These are phyloP conservation scores for Rhizoclosmatium globosum DNA, from an alignment of 192 early-diverging fungal genomes.

Conservation along the genomic window DNA sequence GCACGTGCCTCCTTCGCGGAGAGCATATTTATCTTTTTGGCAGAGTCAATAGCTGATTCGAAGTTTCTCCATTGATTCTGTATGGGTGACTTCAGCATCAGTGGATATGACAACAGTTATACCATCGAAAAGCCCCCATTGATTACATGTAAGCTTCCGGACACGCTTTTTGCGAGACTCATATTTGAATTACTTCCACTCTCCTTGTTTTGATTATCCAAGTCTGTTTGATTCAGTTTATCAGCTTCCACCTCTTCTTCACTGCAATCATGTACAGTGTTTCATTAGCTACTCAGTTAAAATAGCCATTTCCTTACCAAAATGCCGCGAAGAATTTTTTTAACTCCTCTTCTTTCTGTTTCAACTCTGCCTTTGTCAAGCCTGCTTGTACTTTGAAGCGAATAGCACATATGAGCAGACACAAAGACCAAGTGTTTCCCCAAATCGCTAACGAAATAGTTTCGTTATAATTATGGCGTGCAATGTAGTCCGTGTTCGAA, in stretches of 20 bases:
- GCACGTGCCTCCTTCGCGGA: background rate
- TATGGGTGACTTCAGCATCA: background rate
- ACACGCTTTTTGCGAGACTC: background rate
- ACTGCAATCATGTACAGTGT: too few relatives aligned
- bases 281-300: too few relatives aligned
- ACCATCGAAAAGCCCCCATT: background rate
- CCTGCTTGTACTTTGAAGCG: background rate
- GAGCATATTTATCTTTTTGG: background rate
- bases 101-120: background rate
- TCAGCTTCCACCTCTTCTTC: too few relatives aligned
- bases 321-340: constrained; percentile 30
- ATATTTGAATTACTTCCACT: too few relatives aligned
- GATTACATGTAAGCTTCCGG: background rate
- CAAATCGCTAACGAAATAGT: background rate
- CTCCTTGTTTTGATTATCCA: too few relatives aligned
- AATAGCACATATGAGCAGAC: background rate
- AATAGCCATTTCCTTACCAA: too few relatives aligned
- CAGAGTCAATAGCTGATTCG: background rate
- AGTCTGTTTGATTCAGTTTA: too few relatives aligned
- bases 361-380: background rate
- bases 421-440: background rate
- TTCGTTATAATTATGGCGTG: background rate
- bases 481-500: background rate
- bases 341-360: constrained; percentile 12
- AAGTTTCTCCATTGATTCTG: background rate